These are phyloP conservation scores for Lasiodiplodia sp. DNA, from an alignment of 2,329 filamentous ascomycete genomes.

Conservation along the genomic window DNA sequence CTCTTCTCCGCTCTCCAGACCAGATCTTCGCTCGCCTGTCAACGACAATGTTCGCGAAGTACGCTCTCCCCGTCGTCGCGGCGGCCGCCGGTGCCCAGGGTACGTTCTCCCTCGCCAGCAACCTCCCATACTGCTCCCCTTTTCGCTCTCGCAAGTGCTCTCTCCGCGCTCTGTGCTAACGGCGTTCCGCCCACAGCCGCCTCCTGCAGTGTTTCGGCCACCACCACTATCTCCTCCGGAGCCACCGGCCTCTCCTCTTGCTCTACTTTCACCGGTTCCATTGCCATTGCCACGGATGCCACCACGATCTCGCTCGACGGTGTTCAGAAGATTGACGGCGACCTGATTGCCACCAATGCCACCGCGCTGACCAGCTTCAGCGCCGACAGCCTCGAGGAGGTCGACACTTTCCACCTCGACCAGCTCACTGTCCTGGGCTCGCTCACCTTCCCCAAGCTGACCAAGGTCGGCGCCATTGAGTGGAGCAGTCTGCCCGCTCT, in stretches of 20 bases:
- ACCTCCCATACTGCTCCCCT: not conserved
- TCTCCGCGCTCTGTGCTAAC: constrained; percentile 33
- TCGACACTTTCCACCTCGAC: constrained; percentile 75
- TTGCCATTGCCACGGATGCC: constrained; percentile 68
- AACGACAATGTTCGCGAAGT: constrained; percentile 62
- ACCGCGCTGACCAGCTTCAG: constrained; percentile 70
- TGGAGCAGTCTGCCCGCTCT: constrained; percentile 76
- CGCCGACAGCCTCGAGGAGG: constrained; percentile 66
- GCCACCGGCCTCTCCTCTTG: constrained; percentile 68
- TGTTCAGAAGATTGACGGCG: constrained; percentile 65
- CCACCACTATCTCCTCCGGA: constrained; percentile 67
- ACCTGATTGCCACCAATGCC: constrained; percentile 59
- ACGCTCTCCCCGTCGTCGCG: constrained; percentile 64
- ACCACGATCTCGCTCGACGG: constrained; percentile 68
- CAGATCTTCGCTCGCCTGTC: constrained; percentile 36
- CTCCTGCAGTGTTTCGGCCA: constrained; percentile 53
- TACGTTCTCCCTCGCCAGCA: constrained; percentile 41
- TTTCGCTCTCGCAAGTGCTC: not conserved
- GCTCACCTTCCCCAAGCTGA: constrained; percentile 72
- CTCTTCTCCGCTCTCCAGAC: constrained; percentile 35
- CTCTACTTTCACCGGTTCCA: constrained; percentile 71
- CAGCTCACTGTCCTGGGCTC: constrained; percentile 73
- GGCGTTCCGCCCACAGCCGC: constrained; percentile 34
- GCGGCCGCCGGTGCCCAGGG: constrained; percentile 60
- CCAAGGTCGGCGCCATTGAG: constrained; percentile 69